These are phyloP conservation scores for Camellia japonica DNA, from an alignment of 148 eudicot genomes.

Conservation along the genomic window DNA sequence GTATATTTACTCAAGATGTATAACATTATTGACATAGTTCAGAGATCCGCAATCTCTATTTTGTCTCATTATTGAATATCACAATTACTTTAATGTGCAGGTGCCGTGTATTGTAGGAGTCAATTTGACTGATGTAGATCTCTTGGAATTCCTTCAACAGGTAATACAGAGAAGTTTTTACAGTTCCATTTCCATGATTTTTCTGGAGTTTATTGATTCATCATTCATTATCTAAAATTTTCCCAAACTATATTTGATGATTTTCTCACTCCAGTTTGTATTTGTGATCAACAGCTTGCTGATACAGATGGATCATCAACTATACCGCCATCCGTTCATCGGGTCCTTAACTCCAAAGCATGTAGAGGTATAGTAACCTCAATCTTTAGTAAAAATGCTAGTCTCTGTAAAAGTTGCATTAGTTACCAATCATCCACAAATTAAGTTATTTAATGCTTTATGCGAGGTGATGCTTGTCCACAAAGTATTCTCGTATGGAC, in stretches of 20 bases:
- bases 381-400: not conserved
- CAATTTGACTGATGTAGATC: slow-evolving; percentile 71
- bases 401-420: not conserved
- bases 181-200: not conserved
- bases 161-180: slow-evolving; percentile 26
- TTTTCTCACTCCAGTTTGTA: slow-evolving; percentile 9
- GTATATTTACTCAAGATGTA: not conserved
- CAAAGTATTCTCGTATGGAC: no score
- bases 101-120: slow-evolving; percentile 95
- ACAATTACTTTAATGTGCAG: slow-evolving; percentile 35
- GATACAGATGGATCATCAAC: slow-evolving; percentile 96
- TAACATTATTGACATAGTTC: not conserved
- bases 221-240: not conserved
- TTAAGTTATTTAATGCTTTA: not conserved
- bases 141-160: slow-evolving; percentile 88
- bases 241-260: not conserved
- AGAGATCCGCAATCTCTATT: not conserved
- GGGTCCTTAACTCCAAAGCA: slow-evolving; percentile 76
- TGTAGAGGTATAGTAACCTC: slow-evolving; percentile 69
- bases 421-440: not conserved
- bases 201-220: not conserved
- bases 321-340: slow-evolving; percentile 80
- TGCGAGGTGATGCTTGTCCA: no score
- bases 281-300: slow-evolving; percentile 60
- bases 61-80: not conserved